Evolutionary conservation across 1,284 basidiomycete species (phyloP).

Genomic region (Rhodotorula sp.): DNA sequence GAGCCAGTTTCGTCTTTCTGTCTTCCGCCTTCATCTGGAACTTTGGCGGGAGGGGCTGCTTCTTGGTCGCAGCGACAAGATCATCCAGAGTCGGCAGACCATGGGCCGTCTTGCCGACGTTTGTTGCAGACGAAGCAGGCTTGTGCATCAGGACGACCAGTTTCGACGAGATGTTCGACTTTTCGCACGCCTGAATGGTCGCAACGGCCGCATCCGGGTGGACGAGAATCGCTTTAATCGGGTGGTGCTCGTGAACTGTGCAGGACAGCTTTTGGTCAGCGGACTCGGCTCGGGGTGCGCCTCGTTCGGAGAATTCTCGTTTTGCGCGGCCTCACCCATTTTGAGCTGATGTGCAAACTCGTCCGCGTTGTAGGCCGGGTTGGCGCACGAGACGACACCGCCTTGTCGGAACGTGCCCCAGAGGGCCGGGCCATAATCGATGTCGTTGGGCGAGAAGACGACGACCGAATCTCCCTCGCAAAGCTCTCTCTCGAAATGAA

Average conservation of each 20-base stretch:
- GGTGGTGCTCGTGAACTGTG: slow-evolving; percentile 57
- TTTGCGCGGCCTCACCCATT: slow-evolving; percentile 7
- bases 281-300: background rate
- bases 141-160: slow-evolving; percentile 59
- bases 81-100: slow-evolving; percentile 55
- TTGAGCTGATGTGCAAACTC: slow-evolving; percentile 56
- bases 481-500: slow-evolving; percentile 11
- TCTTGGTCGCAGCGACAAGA: slow-evolving; percentile 46
- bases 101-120: slow-evolving; percentile 18
- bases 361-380: slow-evolving; percentile 65
- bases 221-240: slow-evolving; percentile 59
- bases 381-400: slow-evolving; percentile 67
- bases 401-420: slow-evolving; percentile 75
- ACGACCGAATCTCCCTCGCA: slow-evolving; percentile 9
- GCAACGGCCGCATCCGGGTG: slow-evolving; percentile 58
- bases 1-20: slow-evolving; percentile 65
- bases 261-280: background rate
- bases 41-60: slow-evolving; percentile 51
- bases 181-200: slow-evolving; percentile 57
- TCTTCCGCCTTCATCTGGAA: slow-evolving; percentile 61
- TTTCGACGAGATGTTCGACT: slow-evolving; percentile 58
- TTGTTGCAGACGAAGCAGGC: background rate
- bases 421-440: slow-evolving; percentile 65
- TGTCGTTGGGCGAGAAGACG: slow-evolving; percentile 30
- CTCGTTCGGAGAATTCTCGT: background rate